Conservation (phyloP, 2,329 filamentous ascomycete species). For the Colletotrichum sp. region DNA sequence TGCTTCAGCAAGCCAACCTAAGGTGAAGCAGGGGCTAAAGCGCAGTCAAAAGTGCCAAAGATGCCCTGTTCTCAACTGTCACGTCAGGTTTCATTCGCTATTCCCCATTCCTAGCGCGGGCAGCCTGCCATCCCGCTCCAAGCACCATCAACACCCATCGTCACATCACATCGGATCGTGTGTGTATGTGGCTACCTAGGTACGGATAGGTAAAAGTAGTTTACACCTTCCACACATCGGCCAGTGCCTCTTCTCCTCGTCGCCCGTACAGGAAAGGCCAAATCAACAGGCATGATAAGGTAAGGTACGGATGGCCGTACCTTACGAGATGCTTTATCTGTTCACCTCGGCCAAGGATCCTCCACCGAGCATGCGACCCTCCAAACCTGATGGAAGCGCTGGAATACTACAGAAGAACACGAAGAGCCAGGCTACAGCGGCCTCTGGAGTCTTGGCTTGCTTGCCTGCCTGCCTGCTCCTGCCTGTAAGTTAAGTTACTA, state of each 20-base stretch:
- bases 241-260: not conserved
- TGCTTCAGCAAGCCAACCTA: not conserved
- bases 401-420: slow-evolving; percentile 9
- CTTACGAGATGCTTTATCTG: not conserved
- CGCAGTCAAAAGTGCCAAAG: not conserved
- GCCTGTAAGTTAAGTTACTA: not conserved
- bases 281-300: not conserved
- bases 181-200: not conserved
- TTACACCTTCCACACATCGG: not conserved
- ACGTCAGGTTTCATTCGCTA: not conserved
- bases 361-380: not conserved
- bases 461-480: not conserved
- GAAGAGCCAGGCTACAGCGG: not conserved
- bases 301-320: not conserved
- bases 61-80: not conserved
- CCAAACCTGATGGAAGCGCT: not conserved
- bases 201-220: not conserved
- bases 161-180: not conserved
- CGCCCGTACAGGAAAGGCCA: not conserved
- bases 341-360: not conserved
- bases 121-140: not conserved
- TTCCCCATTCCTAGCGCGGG: not conserved
- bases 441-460: not conserved
- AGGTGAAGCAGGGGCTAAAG: not conserved
- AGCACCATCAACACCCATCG: not conserved